Base-by-base conservation (phyloP, 129 eudicot species). In the Cynara cardunculus region DNA sequence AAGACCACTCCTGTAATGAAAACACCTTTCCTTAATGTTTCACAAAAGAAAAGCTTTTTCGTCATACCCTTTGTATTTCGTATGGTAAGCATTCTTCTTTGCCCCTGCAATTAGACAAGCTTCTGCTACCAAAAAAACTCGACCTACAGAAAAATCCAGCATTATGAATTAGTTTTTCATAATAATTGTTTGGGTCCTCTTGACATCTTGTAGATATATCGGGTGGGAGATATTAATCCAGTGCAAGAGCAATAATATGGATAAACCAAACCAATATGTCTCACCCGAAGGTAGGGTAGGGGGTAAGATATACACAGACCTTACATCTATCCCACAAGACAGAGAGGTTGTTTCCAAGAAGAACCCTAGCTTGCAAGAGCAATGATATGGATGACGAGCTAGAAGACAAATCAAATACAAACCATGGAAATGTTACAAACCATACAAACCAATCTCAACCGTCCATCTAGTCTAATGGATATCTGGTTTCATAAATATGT, bases 1-100 rank as follows among this genome's bases (percentile, higher is more conserved):
- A 94, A 94, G 22, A 94, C 91, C 0, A 97, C 97, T 31, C 98
- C 98, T 16, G 97, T 91, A 77, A 94, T 87, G 85, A 94, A 94
- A 78, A 91, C 86, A 8, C 98, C 97, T 79, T 92, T 94, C 77
- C 98, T 76, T 35, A 94, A 74, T 3, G 97, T 71, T 77, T 91
- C 97, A 31, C 98, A 94, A 4, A 96, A 94, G 68, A 91, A 88
- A 85, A n/a, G n/a, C n/a, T 89, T 84, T 67, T 89, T 89, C 0
- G 96, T 92, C 92, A 93, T 74, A 28, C n/a, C 90, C 80, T 64
- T 95, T 80, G 76, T 94, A 94, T 75, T 83, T 86, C 19, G 98
- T 94, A 81, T 91, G 98, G 84, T 91, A 94, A 0, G 96, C 98
- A 39, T 94, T 94, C 77, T 90, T 89, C 87, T 85, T 90, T 62